Base-by-base conservation (phyloP, 148 eudicot genomes). In the Chenopodium formosanum region DNA sequence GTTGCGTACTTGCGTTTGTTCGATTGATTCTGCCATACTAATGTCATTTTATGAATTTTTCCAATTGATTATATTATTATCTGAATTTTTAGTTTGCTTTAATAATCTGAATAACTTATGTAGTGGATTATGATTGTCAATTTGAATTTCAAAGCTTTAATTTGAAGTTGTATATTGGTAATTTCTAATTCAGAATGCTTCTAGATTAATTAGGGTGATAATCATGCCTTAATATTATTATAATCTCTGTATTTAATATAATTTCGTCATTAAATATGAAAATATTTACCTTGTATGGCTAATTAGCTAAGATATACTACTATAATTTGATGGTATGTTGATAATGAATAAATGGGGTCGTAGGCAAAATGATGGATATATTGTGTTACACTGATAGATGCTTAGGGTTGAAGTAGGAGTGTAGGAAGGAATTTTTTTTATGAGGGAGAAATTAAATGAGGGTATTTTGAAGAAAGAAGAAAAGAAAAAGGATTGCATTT, bases 41-140 rank as follows among this genome's bases (percentile, higher is more conserved):
- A 34, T 75, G 22, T 14, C 22, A 22, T 69, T 75, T 2, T 68
- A 52, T 75, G 50, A 47, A 47, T 47, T 47, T 53, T 8, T 53
- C 14, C 60, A 1, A 53, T 53, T 53, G 60, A 53, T 53, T 17
- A 53, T 12, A 11, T n/a, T 12, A 53, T 20, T 14, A 14, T 25
- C 19, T 68, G 46, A 68, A 77, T 56, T 58, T 29, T 31, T 79
- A 37, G 63, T 69, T 79, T 70, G 74, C 34, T 17, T 10, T 20
- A 46, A 25, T 4, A 25, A 25, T 32, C 64, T 67, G 80, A 67
- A 60, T 78, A 68, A 4, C 10, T 16, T 62, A 11, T 48, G 52
- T 0, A 52, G 11, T 40, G 1, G 13, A 48, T 37, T 23, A 9
- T 27, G 25, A 70, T 9, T n/a, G 34, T 69, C n/a, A 63, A 37